Base-by-base conservation (phyloP, 352 stramenopile species). In the Blastocystis sp. region DNA sequence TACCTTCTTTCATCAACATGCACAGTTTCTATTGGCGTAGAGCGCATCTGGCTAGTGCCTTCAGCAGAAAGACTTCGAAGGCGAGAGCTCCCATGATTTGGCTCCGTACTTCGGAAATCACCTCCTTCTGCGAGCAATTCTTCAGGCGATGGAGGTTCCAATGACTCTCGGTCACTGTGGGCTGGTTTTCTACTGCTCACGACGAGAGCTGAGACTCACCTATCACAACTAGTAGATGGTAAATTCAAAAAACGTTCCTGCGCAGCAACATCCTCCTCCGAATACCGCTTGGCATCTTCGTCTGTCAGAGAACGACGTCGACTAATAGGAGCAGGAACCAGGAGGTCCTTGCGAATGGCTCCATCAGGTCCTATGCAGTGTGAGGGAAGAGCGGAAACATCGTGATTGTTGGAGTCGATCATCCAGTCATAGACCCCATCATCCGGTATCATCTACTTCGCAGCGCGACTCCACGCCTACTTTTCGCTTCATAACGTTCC, bases 351-450 rank as follows among this genome's bases (percentile, higher is more conserved):
- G 53, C 73, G 73, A 13, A 85, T 50, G 16, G 11, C 9, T 3
- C 73, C 73, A 37, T 66, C 43, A 11, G 47, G 5, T 11, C 30
- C 37, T 7, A 85, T 11, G 50, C 73, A 85, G 18, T 89, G 78
- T 24, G 13, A 20, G 4, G 78, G 78, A 34, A 89, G 50, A n/a
- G 30, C 59, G 5, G 30, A 63, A 2, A 24, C 6, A 11, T 9
- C 20, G 55, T 78, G 78, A 18, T 26, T 37, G 24, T 55, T 43
- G 18, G 56, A 26, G 16, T 59, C 56, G 39, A 39, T 24, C 78
- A 89, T 89, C 78, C 78, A 89, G 55, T 89, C 78, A 30, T 76
- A 89, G 7, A 89, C n/a, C 1, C 78, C 78, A 76, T 89, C 78
- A 56, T 89, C 55, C 66, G 53, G 47, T 18, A 55, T 20, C 16